Conservation (phyloP, 2,329 filamentous ascomycete species). For the Ascochyta clinopodiicola region DNA sequence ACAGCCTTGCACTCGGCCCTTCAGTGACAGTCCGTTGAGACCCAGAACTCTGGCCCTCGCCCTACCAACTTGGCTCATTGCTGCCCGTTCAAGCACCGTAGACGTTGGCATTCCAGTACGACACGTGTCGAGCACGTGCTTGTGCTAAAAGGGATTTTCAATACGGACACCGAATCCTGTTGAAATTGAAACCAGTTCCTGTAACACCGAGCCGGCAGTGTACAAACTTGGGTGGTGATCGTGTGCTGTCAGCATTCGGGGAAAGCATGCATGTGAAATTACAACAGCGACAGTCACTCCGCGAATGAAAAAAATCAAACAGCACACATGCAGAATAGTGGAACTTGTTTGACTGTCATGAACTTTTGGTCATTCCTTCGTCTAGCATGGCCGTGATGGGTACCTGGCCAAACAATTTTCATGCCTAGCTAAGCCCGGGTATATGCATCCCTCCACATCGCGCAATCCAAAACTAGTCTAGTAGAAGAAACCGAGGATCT, state of each 20-base stretch:
- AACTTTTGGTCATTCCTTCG: conserved; percentile 43
- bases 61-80: background rate
- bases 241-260: background rate
- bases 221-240: background rate
- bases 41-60: background rate
- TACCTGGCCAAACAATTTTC: conserved; percentile 33
- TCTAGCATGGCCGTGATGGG: conserved; percentile 38
- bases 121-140: conserved; percentile 3
- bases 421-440: conserved; percentile 36
- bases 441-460: conserved; percentile 38
- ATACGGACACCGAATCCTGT: background rate
- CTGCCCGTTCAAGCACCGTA: background rate
- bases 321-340: background rate
- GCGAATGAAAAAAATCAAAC: background rate
- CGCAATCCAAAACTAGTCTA: conserved; percentile 57
- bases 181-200: background rate
- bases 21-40: conserved; percentile 6
- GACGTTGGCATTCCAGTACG: background rate
- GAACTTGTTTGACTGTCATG: conserved; percentile 13
- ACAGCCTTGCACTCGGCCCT: conserved; percentile 11
- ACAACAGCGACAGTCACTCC: background rate
- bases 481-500: conserved; percentile 99
- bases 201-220: background rate
- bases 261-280: background rate
- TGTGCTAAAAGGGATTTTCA: background rate